Evolutionary conservation across 1,284 basidiomycete genomes (phyloP), one percentile per base, ranked within the genome.

Genomic region (Malassezia nana): DNA sequence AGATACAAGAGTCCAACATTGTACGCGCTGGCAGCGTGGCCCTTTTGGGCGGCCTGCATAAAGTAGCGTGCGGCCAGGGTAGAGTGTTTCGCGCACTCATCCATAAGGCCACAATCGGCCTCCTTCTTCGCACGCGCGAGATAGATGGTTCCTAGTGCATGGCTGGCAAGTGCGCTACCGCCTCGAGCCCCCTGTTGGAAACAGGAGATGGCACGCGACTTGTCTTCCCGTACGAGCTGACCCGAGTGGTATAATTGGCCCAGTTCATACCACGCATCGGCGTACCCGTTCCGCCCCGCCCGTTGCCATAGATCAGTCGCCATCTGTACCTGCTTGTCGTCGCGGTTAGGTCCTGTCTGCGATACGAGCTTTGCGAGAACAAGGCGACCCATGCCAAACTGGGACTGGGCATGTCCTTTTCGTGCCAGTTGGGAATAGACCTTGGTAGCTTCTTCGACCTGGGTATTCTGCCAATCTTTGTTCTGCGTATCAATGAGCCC

Each of bases 231-330:
- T 9, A 60, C 53, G 50, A 55, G 55, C 40, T 52, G 47, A 2
- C 54, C 61, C 25, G 46, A 51, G 20, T 65, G 55, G 47, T 60
- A 63, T 10, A 65, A 43, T 20, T 28, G 41, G 30, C 9, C 62
- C 0, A 68, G 57, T 39, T 68, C 66, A 49, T 62, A 68, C 65
- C 65, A 68, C 0, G 65, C 66, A 24, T 68, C 66, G n/a, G 58
- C 49, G 2, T 64, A 57, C 13, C 66, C 66, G 31, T 49, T 55
- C 16, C 61, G 54, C 4, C 65, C 65, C 5, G 66, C 65, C 16
- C 62, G 49, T 1, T 55, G 59, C 44, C 64, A 68, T 15, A 67
- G 57, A 7, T 50, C 55, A 22, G 54, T 50, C 12, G 57, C 50
- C 32, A 62, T 49, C 8, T 57, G 45, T 15, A 67, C 32, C 2